A percentile compares a stretch with the other conserved stretches of the same genome.
Conservation (phyloP, 2,329 filamentous ascomycete genomes). For the Aspergillus sp. region DNA sequence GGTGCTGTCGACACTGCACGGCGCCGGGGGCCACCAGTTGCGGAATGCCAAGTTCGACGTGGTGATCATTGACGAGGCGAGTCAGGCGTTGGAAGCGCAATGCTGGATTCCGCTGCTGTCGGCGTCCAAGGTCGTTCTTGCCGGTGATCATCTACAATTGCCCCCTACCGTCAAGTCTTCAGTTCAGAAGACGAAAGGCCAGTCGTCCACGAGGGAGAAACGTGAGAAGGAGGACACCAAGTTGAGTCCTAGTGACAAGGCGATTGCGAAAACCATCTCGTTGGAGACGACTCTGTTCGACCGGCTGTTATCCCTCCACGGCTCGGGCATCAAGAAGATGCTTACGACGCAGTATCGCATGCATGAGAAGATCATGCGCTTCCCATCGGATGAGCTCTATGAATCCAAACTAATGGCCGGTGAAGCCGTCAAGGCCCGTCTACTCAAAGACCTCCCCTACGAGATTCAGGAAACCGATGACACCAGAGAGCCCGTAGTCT, state of each 20-base stretch:
- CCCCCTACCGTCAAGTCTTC: slow-evolving; percentile 88
- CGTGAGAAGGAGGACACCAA: slow-evolving; percentile 20
- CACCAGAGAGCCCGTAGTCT: slow-evolving; percentile 77
- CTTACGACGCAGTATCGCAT: slow-evolving; percentile 96
- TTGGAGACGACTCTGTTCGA: slow-evolving; percentile 93
- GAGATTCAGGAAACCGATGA: slow-evolving; percentile 73
- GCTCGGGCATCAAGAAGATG: slow-evolving; percentile 79
- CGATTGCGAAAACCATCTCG: slow-evolving; percentile 45
- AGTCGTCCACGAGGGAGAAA: slow-evolving; percentile 12
- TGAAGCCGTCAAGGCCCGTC: slow-evolving; percentile 63
- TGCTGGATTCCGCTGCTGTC: slow-evolving; percentile 87
- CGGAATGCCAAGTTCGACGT: slow-evolving; percentile 78
- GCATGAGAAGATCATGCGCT: slow-evolving; percentile 92
- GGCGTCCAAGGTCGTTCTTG: slow-evolving; percentile 76
- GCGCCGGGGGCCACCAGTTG: slow-evolving; percentile 77
- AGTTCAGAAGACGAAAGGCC: slow-evolving; percentile 28
- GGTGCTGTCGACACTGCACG: slow-evolving; percentile 85
- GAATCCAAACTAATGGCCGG: slow-evolving; percentile 72
- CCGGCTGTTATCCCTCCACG: slow-evolving; percentile 72
- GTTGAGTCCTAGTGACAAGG: slow-evolving; percentile 31
- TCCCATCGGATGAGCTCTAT: slow-evolving; percentile 84
- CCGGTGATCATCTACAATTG: slow-evolving; percentile 88
- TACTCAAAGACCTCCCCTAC: slow-evolving; percentile 72
- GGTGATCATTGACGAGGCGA: slow-evolving; percentile 91
- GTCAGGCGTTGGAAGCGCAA: slow-evolving; percentile 89